Base-by-base conservation (phyloP, 2,329 filamentous ascomycete species). In the Parafenestella ontariensis region DNA sequence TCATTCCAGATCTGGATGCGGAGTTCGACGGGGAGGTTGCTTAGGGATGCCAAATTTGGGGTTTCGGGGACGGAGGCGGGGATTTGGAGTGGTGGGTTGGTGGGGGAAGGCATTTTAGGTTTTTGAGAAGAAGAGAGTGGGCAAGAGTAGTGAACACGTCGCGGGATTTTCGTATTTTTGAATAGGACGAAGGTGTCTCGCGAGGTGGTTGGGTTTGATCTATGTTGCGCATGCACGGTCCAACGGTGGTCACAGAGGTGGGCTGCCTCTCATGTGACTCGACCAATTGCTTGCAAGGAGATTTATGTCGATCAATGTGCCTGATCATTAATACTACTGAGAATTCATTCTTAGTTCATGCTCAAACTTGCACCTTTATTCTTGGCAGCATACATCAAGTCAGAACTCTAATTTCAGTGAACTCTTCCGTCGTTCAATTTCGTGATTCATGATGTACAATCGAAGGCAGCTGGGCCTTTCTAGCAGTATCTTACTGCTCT, bases 401-500 rank as follows among this genome's bases (percentile, higher is more conserved):
- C 11, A 10, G 24, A n/a, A 34, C 31, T 13, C 31, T 15, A 5
- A 8, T n/a, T 3, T 34, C 31, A 6, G 31, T 31, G 24, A 31
- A 11, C 10, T 34, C 31, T 34, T 34, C 31, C 6, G 2, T 34
- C 31, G 13, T 17, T 34, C 31, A 13, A 34, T 17, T 8, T 31
- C 3, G 10, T 3, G 9, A 10, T 34, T 8, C 3, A 34, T 15
- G 31, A 34, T 40, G 24, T 23, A 48, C 34, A 41, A 23, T 18
- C 18, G 31, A 36, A 46, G 2, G 17, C 13, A 17, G 5, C 21
- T 20, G 21, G 11, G 1, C 17, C 15, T n/a, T 15, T 36, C n/a
- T 26, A n/a, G 4, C n/a, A 7, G 3, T 9, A 23, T 21, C 26
- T 34, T 58, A 69, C 47, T 54, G 52, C 58, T 69, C 66, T 15